Evolutionary conservation across 148 eudicot species (phyloP).

Genomic region (Diospyros kaki): DNA sequence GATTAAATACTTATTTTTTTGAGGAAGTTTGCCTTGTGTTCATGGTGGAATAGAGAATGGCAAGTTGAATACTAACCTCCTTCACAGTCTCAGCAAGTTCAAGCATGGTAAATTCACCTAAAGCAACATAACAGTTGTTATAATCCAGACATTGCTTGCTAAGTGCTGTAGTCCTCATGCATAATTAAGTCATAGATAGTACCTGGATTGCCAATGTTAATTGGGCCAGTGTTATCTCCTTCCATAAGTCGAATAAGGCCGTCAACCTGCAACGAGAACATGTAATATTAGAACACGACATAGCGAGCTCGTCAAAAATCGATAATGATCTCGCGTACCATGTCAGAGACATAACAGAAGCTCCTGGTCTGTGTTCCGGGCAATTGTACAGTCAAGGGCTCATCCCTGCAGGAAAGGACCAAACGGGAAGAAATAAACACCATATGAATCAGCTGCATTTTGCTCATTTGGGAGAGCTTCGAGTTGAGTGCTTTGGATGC

Average conservation of each 20-base stretch:
- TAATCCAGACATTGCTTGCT: not conserved
- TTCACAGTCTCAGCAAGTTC: conserved; percentile 93
- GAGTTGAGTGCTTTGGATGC: not conserved
- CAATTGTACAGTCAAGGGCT: conserved; percentile 85
- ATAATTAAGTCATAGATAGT: conserved; percentile 1
- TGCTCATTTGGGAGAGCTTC: not conserved
- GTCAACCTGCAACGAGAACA: conserved; percentile 44
- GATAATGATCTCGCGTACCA: conserved; percentile 41
- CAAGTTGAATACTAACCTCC: conserved; percentile 54
- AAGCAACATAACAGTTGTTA: not conserved
- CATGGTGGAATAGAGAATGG: not conserved
- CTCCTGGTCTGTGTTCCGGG: conserved; percentile 96
- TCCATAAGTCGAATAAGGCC: conserved; percentile 84
- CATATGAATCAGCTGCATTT: not conserved
- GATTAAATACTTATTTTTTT: too few species aligned
- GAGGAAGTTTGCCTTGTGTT: too few species aligned
- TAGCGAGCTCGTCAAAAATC: not conserved
- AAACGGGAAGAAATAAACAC: not conserved
- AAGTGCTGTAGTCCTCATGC: not conserved
- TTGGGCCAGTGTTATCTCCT: conserved; percentile 80
- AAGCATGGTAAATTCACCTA: conserved; percentile 98
- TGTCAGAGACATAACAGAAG: conserved; percentile 91
- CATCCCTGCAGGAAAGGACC: conserved; percentile 41
- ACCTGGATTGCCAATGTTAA: conserved; percentile 94
- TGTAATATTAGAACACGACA: not conserved